Conservation (phyloP, 805 yeast genomes). For the Millerozyma acaciae region DNA sequence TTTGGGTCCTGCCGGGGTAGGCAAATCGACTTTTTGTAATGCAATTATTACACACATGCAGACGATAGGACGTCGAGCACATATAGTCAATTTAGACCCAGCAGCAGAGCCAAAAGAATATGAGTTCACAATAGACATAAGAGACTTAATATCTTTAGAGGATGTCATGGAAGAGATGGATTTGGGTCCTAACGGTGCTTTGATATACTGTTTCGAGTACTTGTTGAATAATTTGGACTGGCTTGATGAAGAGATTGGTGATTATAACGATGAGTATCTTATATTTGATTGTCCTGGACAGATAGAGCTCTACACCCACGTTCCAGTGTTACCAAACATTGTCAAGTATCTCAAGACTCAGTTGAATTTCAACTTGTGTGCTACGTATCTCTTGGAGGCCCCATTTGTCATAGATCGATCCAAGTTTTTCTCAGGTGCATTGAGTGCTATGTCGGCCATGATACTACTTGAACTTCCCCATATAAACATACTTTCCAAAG, state of each 20-base stretch:
- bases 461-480: slow-evolving; percentile 92
- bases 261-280: slow-evolving; percentile 87
- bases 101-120: slow-evolving; percentile 93
- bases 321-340: slow-evolving; percentile 87
- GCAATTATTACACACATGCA: slow-evolving; percentile 85
- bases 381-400: slow-evolving; percentile 88
- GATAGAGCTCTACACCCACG: slow-evolving; percentile 89
- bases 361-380: slow-evolving; percentile 84
- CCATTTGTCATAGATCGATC: slow-evolving; percentile 88
- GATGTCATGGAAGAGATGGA: slow-evolving; percentile 86
- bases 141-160: slow-evolving; percentile 83
- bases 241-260: slow-evolving; percentile 97
- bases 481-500: slow-evolving; percentile 80
- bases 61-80: slow-evolving; percentile 86
- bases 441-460: slow-evolving; percentile 98
- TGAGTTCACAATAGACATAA: slow-evolving; percentile 87
- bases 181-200: slow-evolving; percentile 88
- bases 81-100: slow-evolving; percentile 92
- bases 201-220: slow-evolving; percentile 82
- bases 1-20: slow-evolving; percentile 97
- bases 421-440: slow-evolving; percentile 92
- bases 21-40: slow-evolving; percentile 89
- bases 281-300: slow-evolving; percentile 98
- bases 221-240: slow-evolving; percentile 87
- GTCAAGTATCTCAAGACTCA: slow-evolving; percentile 79